A percentile compares a stretch with the other conserved stretches of the same genome.
Evolutionary conservation across 176 grass and related monocot genomes (phyloP).

Genomic region (Carex pumila): DNA sequence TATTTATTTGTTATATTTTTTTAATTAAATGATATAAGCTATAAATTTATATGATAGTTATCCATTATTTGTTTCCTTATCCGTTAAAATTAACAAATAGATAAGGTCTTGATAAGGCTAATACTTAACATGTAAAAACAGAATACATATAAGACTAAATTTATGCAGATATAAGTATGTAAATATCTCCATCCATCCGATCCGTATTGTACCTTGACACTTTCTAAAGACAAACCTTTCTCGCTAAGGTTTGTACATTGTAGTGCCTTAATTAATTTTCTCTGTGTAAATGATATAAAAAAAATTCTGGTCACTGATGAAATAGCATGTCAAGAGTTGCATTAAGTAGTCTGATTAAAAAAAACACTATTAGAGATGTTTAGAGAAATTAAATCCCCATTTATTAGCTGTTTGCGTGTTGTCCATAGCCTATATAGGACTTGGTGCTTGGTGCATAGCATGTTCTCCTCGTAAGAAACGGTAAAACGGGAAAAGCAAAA

Average conservation of each 20-base stretch:
- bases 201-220: no score
- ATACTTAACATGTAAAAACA: no score
- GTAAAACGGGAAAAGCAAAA: background rate
- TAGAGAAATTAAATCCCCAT: background rate
- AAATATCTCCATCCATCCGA: no score
- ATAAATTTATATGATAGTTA: no score
- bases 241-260: background rate
- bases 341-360: background rate
- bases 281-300: background rate
- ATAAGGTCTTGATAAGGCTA: no score
- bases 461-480: background rate
- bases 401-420: conserved; percentile 6
- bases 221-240: background rate
- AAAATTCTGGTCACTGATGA: background rate
- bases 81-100: no score
- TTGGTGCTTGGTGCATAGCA: background rate
- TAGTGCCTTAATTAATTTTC: background rate
- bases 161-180: no score
- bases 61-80: no score
- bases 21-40: no score
- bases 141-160: no score
- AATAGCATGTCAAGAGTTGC: background rate
- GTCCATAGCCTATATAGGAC: background rate
- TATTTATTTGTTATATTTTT: no score
- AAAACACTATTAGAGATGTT: background rate